These are phyloP conservation scores for Cyclostephanos tholiformis DNA, from an alignment of 108 stramenopile species.

Conservation along the genomic window DNA sequence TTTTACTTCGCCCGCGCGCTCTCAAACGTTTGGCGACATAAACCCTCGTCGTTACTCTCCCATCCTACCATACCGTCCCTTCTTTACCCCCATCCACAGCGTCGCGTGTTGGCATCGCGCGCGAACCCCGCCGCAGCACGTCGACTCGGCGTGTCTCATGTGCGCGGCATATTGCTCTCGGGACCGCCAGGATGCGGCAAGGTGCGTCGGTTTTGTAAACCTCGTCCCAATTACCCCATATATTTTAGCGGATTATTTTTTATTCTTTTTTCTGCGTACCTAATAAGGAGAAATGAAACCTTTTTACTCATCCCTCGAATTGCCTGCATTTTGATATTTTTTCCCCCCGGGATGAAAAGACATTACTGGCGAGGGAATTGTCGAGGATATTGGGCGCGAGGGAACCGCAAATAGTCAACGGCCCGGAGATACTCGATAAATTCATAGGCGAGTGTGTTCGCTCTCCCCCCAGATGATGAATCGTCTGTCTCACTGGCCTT, in stretches of 20 bases:
- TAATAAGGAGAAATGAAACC: too few species aligned
- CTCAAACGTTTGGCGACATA: too few species aligned
- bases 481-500: background rate
- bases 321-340: too few species aligned
- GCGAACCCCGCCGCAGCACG: slow-evolving; percentile 89
- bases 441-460: slow-evolving; percentile 28
- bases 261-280: too few species aligned
- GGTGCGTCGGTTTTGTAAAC: slow-evolving; percentile 2
- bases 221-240: too few species aligned
- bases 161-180: slow-evolving; percentile 77
- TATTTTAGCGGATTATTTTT: background rate
- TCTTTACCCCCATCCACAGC: too few species aligned
- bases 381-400: slow-evolving; percentile 89
- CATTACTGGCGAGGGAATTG: slow-evolving; percentile 90
- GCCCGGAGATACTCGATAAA: slow-evolving; percentile 78
- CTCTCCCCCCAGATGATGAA: background rate
- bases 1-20: too few species aligned
- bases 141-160: slow-evolving; percentile 84
- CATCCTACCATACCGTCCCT: background rate
- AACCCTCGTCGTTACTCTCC: too few species aligned
- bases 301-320: background rate
- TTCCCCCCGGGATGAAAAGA: slow-evolving; percentile 81
- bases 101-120: slow-evolving; percentile 79
- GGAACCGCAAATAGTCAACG: slow-evolving; percentile 94
- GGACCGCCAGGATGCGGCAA: slow-evolving; percentile 80